Percentiles rank a stretch among this genome's conserved stretches.
Evolutionary conservation across 2,329 filamentous ascomycete species (phyloP).

Genomic region (Arthrobotrys megalospora): DNA sequence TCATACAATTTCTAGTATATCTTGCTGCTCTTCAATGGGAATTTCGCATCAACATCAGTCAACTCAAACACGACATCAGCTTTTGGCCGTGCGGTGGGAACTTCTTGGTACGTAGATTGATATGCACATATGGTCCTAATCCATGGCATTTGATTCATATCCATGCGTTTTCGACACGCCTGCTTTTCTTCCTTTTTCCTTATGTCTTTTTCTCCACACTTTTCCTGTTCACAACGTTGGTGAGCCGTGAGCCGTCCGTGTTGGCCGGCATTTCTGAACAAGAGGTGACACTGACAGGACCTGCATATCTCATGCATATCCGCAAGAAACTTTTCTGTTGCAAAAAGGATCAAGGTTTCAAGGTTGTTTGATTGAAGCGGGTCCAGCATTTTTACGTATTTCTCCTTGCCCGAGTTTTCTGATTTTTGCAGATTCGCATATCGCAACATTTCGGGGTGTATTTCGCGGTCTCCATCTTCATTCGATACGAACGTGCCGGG

Average conservation of each 20-base stretch:
- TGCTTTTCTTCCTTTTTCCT: constrained; percentile 20
- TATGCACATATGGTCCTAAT: constrained; percentile 28
- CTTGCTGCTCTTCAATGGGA: constrained; percentile 24
- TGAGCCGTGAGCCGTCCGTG: constrained; percentile 33
- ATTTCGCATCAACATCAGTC: constrained; percentile 9
- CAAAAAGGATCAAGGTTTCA: constrained; percentile 19
- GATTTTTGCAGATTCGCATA: not conserved
- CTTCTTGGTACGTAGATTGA: constrained; percentile 36
- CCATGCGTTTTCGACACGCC: constrained; percentile 32
- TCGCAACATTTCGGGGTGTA: constrained; percentile 6
- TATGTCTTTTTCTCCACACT: constrained; percentile 25
- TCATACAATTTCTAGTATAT: constrained; percentile 39
- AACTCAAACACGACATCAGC: constrained; percentile 14
- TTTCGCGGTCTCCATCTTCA: not conserved
- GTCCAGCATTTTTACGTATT: constrained; percentile 11
- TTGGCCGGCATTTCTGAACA: constrained; percentile 13
- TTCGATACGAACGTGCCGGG: constrained; percentile 8
- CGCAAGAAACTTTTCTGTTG: constrained; percentile 35
- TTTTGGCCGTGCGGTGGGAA: constrained; percentile 8
- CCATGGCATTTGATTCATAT: constrained; percentile 42
- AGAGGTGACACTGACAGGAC: constrained; percentile 39
- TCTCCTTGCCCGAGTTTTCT: constrained; percentile 3
- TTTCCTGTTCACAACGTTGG: constrained; percentile 6
- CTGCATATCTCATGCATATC: constrained; percentile 54
- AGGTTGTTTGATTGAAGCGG: constrained; percentile 7